Evolutionary conservation across 106 monocot species (phyloP), one percentile per base, ranked within the genome.

Genomic region (Acanthochlamys bracteata): DNA sequence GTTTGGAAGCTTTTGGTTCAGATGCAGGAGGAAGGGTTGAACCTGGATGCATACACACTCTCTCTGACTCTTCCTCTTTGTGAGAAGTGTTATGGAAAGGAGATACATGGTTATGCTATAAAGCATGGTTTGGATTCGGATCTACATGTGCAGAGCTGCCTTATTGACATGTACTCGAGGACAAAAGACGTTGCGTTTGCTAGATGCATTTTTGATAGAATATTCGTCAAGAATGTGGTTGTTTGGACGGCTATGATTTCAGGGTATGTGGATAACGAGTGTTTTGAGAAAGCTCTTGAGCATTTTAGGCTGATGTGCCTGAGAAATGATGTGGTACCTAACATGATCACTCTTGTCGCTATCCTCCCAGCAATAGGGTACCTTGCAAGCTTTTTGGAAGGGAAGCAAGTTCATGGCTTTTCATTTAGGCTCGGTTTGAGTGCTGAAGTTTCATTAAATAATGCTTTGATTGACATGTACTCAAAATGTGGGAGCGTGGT

Each of bases 391-490:
- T 68, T 84, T 45, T 46, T 21, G 2, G 65, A 55, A 10, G 84
- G 77, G 45, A 96, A 90, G 67, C 77, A 87, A 69, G 69, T 90
- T 58, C 87, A 88, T 66, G 75, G 77, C 16, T 84, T 80, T 63
- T 55, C 82, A 14, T 25, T 80, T 21, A 80, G 78, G 66, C 40
- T 21, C 4, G 57, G 13, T 11, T 73, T 80, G 51, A 68, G 57
- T 55, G 41, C 46, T 21, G 74, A 87, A 55, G 39, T 43, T 74
- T 74, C 76, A 16, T 42, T 96, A 55, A 91, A 83, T 71, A 89
- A 96, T 70, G 80, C 88, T 75, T 72, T 96, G 63, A 88, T 96
- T 51, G 80, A 79, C 53, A 84, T 76, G 74, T 90, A 89, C 71
- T 73, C 77, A 21, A 84, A 89, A 67, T 84, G 89, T 56, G 82